Conservation (phyloP, 768 basidiomycete species). For the Lactarius quietus region DNA sequence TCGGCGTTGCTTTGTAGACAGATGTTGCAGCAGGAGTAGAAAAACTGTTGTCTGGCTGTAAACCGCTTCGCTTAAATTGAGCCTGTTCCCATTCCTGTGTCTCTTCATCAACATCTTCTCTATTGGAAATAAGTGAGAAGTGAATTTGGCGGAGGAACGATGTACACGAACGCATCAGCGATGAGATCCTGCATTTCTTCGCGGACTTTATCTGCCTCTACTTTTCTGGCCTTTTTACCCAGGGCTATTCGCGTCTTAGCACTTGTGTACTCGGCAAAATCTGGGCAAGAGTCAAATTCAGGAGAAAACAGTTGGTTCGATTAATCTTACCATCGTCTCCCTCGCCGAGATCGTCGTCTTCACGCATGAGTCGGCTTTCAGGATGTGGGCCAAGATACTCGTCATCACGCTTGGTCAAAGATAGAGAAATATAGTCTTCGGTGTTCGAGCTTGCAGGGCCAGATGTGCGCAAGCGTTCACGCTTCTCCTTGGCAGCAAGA, state of each 20-base stretch:
- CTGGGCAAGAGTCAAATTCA: slow-evolving; percentile 36
- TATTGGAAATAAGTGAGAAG: slow-evolving; percentile 30
- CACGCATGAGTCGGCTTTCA: slow-evolving; percentile 73
- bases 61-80: slow-evolving; percentile 74
- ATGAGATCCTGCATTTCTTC: slow-evolving; percentile 79
- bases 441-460: slow-evolving; percentile 36
- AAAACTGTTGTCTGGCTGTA: slow-evolving; percentile 39
- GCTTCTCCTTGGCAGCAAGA: slow-evolving; percentile 66
- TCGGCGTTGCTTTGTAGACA: slow-evolving; percentile 66
- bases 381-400: slow-evolving; percentile 73
- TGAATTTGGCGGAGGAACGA: not conserved
- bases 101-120: slow-evolving; percentile 82
- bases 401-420: slow-evolving; percentile 55
- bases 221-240: slow-evolving; percentile 76
- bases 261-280: slow-evolving; percentile 83
- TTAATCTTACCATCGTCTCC: slow-evolving; percentile 71
- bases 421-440: slow-evolving; percentile 78
- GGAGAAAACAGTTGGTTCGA: not conserved
- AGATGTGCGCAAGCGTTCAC: slow-evolving; percentile 59
- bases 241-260: slow-evolving; percentile 84
- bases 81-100: slow-evolving; percentile 82
- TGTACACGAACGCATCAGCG: slow-evolving; percentile 62
- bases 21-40: slow-evolving; percentile 44
- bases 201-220: slow-evolving; percentile 61
- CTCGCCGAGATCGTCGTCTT: slow-evolving; percentile 86